These are phyloP conservation scores for Colletotrichum plurivorum DNA, from an alignment of 2,329 filamentous ascomycete species.

Conservation along the genomic window DNA sequence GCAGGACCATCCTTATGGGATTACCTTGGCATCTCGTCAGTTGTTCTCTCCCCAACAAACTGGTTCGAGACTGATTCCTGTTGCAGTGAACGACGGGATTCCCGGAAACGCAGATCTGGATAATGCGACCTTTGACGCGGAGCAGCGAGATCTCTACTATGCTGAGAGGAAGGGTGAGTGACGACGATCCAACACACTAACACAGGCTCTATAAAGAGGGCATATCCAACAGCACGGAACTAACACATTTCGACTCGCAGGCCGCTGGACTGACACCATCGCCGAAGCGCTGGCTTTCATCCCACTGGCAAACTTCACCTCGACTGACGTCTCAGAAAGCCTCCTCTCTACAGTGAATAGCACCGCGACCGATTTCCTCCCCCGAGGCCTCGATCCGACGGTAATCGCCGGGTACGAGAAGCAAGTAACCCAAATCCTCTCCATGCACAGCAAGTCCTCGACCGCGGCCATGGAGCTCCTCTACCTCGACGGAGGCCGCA, in stretches of 20 bases:
- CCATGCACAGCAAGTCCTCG: conserved; percentile 46
- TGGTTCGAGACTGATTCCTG: not conserved
- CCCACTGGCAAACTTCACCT: conserved; percentile 46
- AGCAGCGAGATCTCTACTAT: conserved; percentile 50
- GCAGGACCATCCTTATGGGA: conserved; percentile 27
- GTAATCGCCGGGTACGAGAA: conserved; percentile 54
- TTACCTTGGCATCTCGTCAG: conserved; percentile 14
- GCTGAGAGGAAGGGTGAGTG: conserved; percentile 38
- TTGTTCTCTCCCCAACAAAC: not conserved
- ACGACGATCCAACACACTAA: too few species aligned
- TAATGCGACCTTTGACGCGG: conserved; percentile 52
- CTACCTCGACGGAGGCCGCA: conserved; percentile 49
- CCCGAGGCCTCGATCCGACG: conserved; percentile 48
- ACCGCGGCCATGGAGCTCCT: conserved; percentile 47
- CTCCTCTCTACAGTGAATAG: conserved; percentile 46
- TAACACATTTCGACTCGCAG: conserved; percentile 11
- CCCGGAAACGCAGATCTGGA: conserved; percentile 42
- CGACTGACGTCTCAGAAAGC: conserved; percentile 3
- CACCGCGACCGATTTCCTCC: conserved; percentile 50
- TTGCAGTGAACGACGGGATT: not conserved
- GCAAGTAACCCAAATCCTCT: conserved; percentile 50
- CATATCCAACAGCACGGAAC: too few species aligned
- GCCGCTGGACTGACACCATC: conserved; percentile 50
- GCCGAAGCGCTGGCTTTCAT: conserved; percentile 35
- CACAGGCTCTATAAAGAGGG: too few species aligned